Evolutionary conservation across 1,284 basidiomycete species (phyloP).

Genomic region (Chalciporus piperatoides): DNA sequence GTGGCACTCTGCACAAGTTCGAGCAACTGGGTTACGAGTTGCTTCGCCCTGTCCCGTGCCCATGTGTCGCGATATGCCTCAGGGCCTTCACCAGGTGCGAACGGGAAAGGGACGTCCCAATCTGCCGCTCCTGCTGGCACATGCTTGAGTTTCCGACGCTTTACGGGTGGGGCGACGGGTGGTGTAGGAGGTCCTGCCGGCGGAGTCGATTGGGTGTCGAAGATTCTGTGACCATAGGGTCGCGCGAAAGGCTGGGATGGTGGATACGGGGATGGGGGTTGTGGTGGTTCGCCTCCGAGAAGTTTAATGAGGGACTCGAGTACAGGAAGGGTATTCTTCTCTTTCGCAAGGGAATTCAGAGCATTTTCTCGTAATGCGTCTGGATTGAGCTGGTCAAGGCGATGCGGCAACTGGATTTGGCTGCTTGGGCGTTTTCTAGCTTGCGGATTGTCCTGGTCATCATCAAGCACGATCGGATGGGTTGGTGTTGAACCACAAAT

Average conservation of each 20-base stretch:
- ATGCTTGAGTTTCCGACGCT: conserved; percentile 57
- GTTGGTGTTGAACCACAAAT: conserved; percentile 48
- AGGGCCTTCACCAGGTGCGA: conserved; percentile 64
- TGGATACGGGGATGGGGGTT: neutral
- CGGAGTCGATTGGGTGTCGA: conserved; percentile 15
- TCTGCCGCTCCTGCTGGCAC: conserved; percentile 74
- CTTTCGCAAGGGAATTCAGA: conserved; percentile 52
- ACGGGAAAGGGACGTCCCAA: conserved; percentile 79
- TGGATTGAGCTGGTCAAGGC: conserved; percentile 31
- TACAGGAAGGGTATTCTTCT: conserved; percentile 66
- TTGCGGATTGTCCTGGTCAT: conserved; percentile 38
- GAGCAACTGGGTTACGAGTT: conserved; percentile 58
- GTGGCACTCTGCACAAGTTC: conserved; percentile 56
- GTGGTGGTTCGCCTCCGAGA: conserved; percentile 31
- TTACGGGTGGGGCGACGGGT: conserved; percentile 34
- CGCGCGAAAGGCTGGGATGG: conserved; percentile 17
- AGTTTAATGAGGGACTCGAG: conserved; percentile 57
- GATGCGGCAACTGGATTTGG: conserved; percentile 8
- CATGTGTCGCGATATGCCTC: conserved; percentile 55
- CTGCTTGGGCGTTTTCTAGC: conserved; percentile 5
- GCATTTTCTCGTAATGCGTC: conserved; percentile 51
- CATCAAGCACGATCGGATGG: conserved; percentile 70
- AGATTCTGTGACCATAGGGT: conserved; percentile 22
- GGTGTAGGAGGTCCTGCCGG: neutral
- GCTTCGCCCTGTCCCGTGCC: conserved; percentile 58